These are phyloP conservation scores for Cardamine resedifolia DNA, from an alignment of 345 rosid species.

Conservation along the genomic window DNA sequence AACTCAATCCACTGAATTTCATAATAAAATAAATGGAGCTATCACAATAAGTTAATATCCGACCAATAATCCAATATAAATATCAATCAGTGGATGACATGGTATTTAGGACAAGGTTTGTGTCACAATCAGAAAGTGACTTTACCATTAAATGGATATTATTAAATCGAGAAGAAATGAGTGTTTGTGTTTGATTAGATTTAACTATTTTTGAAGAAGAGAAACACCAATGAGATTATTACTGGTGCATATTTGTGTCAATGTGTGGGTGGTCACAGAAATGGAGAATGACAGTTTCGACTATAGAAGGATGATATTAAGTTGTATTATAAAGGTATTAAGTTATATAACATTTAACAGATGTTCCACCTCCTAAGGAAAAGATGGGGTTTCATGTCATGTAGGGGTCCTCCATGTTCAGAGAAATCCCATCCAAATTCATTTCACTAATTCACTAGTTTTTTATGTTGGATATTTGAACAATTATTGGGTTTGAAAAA, in stretches of 20 bases:
- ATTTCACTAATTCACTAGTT: not conserved
- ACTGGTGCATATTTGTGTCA: constrained; percentile 26
- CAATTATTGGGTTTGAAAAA: not conserved
- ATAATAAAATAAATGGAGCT: not conserved
- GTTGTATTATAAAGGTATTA: not conserved
- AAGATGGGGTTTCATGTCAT: constrained; percentile 10
- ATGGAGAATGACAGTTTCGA: not conserved
- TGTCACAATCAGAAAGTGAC: constrained; percentile 30
- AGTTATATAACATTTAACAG: constrained; percentile 6
- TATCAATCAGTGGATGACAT: constrained; percentile 28
- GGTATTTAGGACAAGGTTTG: constrained; percentile 30
- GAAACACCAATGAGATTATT: constrained; percentile 26
- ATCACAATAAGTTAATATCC: not conserved
- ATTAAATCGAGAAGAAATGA: constrained; percentile 2
- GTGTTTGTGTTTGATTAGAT: not conserved
- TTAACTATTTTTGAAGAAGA: not conserved
- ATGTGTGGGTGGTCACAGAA: constrained; percentile 4
- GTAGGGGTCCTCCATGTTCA: constrained; percentile 30
- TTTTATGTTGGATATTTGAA: not conserved
- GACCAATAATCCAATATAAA: constrained; percentile 14
- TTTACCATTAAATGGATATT: constrained; percentile 15
- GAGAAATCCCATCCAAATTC: not conserved
- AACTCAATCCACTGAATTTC: not conserved
- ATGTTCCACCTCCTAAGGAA: constrained; percentile 19
- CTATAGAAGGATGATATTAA: not conserved